phyloP scores from a whole-genome alignment of 352 stramenopile genomes.

The Pythium aristosporum region DNA sequence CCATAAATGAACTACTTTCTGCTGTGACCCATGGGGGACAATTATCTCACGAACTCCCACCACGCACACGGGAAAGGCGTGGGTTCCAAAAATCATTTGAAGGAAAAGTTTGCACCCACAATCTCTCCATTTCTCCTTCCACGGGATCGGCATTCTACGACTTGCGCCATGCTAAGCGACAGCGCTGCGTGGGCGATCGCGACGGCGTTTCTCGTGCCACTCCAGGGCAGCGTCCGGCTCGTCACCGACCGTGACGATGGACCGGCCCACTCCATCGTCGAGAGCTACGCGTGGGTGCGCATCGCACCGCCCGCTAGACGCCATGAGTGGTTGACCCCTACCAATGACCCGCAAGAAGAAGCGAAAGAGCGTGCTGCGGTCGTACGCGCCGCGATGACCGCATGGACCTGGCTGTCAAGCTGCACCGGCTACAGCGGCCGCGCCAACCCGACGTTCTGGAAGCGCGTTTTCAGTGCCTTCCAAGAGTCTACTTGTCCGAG shows the following conservation, averaged over 20 bases:
- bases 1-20: too few relatives aligned
- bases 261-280: not conserved
- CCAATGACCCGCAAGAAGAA: not conserved
- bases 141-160: too few relatives aligned
- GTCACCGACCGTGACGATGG: not conserved
- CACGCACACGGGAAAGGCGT: too few relatives aligned
- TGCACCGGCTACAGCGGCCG: slow-evolving; percentile 8
- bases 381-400: not conserved
- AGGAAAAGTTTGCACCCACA: too few relatives aligned
- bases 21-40: too few relatives aligned
- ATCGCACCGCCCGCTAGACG: not conserved
- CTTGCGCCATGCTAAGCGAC: not conserved
- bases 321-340: not conserved
- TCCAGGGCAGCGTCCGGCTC: slow-evolving; percentile 5
- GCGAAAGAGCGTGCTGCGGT: not conserved
- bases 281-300: slow-evolving; percentile 17
- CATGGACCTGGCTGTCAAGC: not conserved
- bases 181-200: slow-evolving; percentile 8
- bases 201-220: slow-evolving; percentile 7
- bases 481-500: not conserved
- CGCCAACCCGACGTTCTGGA: slow-evolving; percentile 12
- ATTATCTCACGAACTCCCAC: too few relatives aligned
- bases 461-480: slow-evolving; percentile 4
- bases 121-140: too few relatives aligned
- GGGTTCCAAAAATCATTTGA: too few relatives aligned